Base-by-base conservation (phyloP, 2,329 filamentous ascomycete species). In the Pseudocercospora pini-densiflorae region DNA sequence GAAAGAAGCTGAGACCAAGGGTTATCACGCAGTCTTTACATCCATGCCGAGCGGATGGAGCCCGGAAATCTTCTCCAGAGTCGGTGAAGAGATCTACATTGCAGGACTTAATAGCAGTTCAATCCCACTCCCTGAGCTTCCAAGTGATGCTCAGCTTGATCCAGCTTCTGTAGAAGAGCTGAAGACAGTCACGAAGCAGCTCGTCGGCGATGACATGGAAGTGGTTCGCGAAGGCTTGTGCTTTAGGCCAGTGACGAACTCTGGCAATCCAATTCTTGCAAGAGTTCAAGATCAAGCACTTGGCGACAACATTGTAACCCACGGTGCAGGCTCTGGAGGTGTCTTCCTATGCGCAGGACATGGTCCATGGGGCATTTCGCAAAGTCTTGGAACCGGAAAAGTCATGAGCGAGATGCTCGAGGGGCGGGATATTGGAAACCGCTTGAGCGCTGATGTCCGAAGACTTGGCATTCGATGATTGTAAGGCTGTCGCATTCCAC, bases 281-380 rank as follows among this genome's bases (percentile, higher is more conserved):
- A 81, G 85, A 33, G 78, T 93, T 27, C 78, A 81, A 1, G 87
- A 91, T 69, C 75, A 78, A 12, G 81, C 83, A 51, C 81, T 92
- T 2, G 88, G 88, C 1, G 74, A 72, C 12, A 79, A 80, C 0
- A 74, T 85, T 6, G 78, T 73, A 65, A 87, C 82, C 24, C 77
- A 70, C 68, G 73, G 73, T 27, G 77, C 74, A 19, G 73, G 72
- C 0, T 81, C 82, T 0, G 88, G 89, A 1, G 90, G 91, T 3
- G 88, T 94, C 0, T 94, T 87, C 75, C 77, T 98, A 64, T 95
- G 94, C 0, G 86, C 92, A 0, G 95, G 95, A 0, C 95, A 99
- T 82, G 97, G 93, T 1, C 98, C 94, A 81, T 99, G 95, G 95
- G 94, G 95, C 0, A 97, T 98, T n/a, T 94, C 97, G 81, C 98